These are phyloP conservation scores for Amniculicola lignicola DNA, from an alignment of 495 filamentous ascomycete genomes.

Conservation along the genomic window DNA sequence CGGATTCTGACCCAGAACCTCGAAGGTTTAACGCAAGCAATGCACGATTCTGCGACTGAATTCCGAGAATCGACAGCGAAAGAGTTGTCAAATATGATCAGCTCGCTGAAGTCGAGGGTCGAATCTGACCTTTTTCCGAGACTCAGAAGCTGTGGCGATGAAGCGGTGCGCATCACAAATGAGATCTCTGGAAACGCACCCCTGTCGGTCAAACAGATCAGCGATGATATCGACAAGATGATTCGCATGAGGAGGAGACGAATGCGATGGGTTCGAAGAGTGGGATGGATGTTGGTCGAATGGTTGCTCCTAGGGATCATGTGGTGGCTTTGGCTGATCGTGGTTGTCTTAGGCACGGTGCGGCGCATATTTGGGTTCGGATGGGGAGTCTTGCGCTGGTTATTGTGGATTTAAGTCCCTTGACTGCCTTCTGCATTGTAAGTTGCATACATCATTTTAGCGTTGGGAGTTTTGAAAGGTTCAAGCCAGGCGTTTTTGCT, in stretches of 20 bases:
- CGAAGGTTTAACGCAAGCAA: conserved; percentile 50
- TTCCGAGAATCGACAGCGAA: conserved; percentile 50
- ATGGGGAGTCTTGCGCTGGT: conserved; percentile 62
- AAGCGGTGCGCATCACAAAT: conserved; percentile 69
- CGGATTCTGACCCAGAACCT: conserved; percentile 58
- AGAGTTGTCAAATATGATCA: conserved; percentile 49
- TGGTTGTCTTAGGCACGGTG: conserved; percentile 42
- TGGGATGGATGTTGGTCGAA: conserved; percentile 45
- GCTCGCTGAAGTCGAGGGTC: conserved; percentile 50
- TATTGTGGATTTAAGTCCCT: conserved; percentile 68
- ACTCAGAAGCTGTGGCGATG: conserved; percentile 64
- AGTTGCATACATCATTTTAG: too few relatives aligned
- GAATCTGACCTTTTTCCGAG: conserved; percentile 59
- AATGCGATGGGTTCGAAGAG: conserved; percentile 64
- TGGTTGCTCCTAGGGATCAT: conserved; percentile 48
- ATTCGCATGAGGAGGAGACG: conserved; percentile 62
- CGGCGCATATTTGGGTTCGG: conserved; percentile 50
- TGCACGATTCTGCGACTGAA: conserved; percentile 53
- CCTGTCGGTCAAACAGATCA: conserved; percentile 70
- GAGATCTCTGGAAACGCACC: conserved; percentile 72
- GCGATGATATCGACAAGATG: conserved; percentile 73
- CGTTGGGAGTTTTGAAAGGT: too few relatives aligned
- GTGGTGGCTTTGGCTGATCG: conserved; percentile 50
- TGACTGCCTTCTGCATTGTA: too few relatives aligned
- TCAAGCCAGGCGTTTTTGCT: too few relatives aligned